Evolutionary conservation across 164 flowering plant genomes (phyloP).

Genomic region (Cinnamomum chago): DNA sequence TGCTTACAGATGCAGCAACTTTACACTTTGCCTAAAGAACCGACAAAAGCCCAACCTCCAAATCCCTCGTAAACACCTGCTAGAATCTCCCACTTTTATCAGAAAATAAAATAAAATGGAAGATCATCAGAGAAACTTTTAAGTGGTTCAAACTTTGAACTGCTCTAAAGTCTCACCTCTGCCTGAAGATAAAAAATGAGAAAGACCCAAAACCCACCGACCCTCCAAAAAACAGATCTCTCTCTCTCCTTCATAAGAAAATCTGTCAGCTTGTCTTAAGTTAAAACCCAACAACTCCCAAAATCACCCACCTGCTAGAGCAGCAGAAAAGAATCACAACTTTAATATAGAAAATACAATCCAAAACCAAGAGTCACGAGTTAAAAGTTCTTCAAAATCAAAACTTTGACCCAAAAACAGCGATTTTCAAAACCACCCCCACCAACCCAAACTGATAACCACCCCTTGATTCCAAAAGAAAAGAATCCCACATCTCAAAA

Average conservation of each 20-base stretch:
- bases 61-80: not conserved
- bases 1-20: not conserved
- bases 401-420: not conserved
- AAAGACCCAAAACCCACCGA: not conserved
- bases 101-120: not conserved
- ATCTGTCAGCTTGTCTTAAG: not conserved
- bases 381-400: not conserved
- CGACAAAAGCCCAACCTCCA: not conserved
- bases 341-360: slow-evolving; percentile 7
- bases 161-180: not conserved
- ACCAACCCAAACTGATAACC: not conserved
- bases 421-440: slow-evolving; percentile 6
- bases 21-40: not conserved
- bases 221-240: not conserved
- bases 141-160: not conserved
- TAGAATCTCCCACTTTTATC: not conserved
- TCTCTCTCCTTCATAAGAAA: not conserved
- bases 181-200: not conserved
- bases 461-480: not conserved
- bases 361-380: not conserved
- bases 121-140: no score
- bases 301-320: not conserved
- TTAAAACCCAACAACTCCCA: not conserved
- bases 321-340: not conserved
- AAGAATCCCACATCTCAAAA: not conserved